Conservation (phyloP, 352 stramenopile genomes). For the Globisporangium irregulare region DNA sequence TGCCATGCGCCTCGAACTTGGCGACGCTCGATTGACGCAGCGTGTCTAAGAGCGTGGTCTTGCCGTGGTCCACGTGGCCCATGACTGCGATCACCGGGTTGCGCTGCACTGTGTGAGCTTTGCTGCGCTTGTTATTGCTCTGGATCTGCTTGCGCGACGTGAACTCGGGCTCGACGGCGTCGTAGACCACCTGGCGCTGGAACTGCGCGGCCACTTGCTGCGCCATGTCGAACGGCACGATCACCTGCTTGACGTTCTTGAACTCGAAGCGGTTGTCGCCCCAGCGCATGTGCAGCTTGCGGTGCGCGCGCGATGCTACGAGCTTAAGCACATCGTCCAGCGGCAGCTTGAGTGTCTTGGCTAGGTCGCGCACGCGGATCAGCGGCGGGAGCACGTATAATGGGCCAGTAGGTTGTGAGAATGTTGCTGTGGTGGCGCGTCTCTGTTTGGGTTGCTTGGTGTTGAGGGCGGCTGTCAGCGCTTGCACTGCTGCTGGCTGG, state of each 20-base stretch:
- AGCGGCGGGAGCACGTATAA: conserved; percentile 31
- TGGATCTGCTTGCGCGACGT: conserved; percentile 20
- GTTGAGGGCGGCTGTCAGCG: background rate
- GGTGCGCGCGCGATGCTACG: conserved; percentile 53
- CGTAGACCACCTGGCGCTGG: conserved; percentile 39
- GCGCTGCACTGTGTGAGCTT: conserved; percentile 46
- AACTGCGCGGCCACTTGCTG: conserved; percentile 53
- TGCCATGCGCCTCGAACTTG: conserved; percentile 94
- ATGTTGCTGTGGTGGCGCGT: background rate
- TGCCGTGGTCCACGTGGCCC: conserved; percentile 99
- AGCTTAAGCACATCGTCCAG: conserved; percentile 71
- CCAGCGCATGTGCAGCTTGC: conserved; percentile 53
- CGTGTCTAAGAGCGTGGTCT: conserved; percentile 99
- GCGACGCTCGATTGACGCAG: conserved; percentile 90
- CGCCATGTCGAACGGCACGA: conserved; percentile 63
- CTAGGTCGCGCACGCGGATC: conserved; percentile 73
- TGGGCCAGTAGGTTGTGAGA: conserved; percentile 11
- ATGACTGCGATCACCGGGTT: conserved; percentile 99
- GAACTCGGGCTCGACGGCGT: conserved; percentile 59
- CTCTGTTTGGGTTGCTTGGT: background rate
- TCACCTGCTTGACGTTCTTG: conserved; percentile 73
- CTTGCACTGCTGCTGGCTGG: background rate
- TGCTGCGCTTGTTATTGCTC: background rate
- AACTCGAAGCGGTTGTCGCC: conserved; percentile 55
- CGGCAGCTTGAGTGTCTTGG: conserved; percentile 62